These are phyloP conservation scores for Neonectria coccinea DNA, from an alignment of 2,329 filamentous ascomycete genomes.

Conservation along the genomic window DNA sequence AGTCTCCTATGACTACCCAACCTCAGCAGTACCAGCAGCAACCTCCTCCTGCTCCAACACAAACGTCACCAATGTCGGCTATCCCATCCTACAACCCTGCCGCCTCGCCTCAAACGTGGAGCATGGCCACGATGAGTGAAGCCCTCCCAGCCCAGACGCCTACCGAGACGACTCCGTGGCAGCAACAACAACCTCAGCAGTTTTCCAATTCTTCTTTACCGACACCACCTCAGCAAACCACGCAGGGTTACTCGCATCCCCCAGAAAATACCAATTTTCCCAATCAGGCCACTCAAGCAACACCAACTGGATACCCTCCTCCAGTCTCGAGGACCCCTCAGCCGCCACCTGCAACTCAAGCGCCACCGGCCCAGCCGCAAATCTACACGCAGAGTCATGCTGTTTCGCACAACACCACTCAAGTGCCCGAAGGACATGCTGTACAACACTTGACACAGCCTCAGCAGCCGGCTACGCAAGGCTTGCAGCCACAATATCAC, in stretches of 20 bases:
- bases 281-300: background rate
- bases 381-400: background rate
- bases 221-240: background rate
- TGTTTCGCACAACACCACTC: accelerated
- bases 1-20: background rate
- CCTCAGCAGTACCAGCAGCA: constrained; percentile 11
- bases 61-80: background rate
- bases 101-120: constrained; percentile 12
- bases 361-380: background rate
- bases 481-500: constrained; percentile 6
- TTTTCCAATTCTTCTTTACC: background rate
- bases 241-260: background rate
- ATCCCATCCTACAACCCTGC: background rate
- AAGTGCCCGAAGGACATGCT: background rate
- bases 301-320: constrained; percentile 10
- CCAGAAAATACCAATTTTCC: background rate
- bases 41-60: background rate
- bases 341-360: background rate
- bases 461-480: background rate
- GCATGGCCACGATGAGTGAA: constrained; percentile 29
- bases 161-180: background rate
- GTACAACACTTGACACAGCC: background rate
- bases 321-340: background rate
- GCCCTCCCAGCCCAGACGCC: constrained; percentile 29
- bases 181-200: background rate